These are phyloP conservation scores for Hypoxylon sp. DNA, from an alignment of 2,329 filamentous ascomycete species.

Conservation along the genomic window DNA sequence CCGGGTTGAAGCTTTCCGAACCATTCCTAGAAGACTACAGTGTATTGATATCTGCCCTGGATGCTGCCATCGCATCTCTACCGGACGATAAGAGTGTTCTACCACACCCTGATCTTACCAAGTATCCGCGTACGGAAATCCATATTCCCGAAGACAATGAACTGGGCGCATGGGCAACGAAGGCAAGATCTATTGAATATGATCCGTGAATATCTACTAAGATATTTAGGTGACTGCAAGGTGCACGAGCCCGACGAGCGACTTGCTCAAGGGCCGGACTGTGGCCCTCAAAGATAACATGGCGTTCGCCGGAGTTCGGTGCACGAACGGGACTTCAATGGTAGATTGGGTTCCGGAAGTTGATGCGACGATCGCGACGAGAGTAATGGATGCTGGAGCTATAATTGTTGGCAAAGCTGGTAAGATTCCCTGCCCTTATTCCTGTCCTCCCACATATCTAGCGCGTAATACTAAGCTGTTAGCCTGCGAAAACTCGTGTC, in stretches of 20 bases:
- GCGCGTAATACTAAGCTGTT: conserved; percentile 5
- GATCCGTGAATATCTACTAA: conserved; percentile 3
- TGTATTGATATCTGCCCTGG: conserved; percentile 43
- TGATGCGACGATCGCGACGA: conserved; percentile 62
- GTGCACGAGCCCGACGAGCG: conserved; percentile 45
- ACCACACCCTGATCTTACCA: conserved; percentile 47
- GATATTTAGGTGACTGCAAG: conserved; percentile 43
- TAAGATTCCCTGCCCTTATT: conserved; percentile 21
- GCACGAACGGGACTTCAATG: conserved; percentile 61
- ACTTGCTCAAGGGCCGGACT: conserved; percentile 57
- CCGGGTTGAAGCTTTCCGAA: conserved; percentile 44
- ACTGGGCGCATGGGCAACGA: conserved; percentile 49
- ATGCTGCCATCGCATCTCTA: conserved; percentile 44
- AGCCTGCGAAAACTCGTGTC: conserved; percentile 64
- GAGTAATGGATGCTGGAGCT: conserved; percentile 60
- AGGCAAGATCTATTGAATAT: conserved; percentile 28
- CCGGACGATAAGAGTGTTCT: conserved; percentile 45
- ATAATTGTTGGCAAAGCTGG: conserved; percentile 59
- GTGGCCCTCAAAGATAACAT: conserved; percentile 66
- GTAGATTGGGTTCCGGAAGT: conserved; percentile 57
- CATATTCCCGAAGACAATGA: conserved; percentile 51
- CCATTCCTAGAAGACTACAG: conserved; percentile 43
- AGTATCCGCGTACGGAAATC: conserved; percentile 50
- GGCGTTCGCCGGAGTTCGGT: conserved; percentile 60
- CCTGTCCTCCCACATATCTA: background rate